These are phyloP conservation scores for Paramecium bursaria DNA, from an alignment of 73 alveolate species.

Conservation along the genomic window DNA sequence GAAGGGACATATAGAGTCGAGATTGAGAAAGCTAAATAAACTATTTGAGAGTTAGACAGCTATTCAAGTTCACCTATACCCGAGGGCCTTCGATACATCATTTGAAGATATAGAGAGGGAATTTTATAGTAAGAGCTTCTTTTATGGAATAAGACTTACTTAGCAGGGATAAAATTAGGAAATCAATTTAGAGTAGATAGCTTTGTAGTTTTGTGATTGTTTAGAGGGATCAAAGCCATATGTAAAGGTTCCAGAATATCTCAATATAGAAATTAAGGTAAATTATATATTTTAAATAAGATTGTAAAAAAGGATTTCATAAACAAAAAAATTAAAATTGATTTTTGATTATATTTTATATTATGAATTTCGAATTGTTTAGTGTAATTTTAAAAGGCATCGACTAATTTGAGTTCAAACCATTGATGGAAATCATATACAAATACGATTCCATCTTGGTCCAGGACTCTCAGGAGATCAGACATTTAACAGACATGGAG, in stretches of 20 bases:
- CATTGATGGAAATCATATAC: no score
- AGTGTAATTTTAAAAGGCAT: no score
- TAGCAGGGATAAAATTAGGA: slow-evolving; percentile 7
- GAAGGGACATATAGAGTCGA: slow-evolving; percentile 74
- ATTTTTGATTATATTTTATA: no score
- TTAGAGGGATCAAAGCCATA: slow-evolving; percentile 49
- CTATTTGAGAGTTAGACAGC: slow-evolving; percentile 50
- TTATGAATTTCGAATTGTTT: no score
- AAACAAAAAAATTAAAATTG: no score
- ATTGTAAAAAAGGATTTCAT: no score
- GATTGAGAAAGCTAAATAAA: slow-evolving; percentile 64
- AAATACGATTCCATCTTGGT: no score
- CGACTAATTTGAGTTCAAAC: no score
- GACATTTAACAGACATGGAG: no score
- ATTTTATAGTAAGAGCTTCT: slow-evolving; percentile 9
- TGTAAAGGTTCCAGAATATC: slow-evolving; percentile 21
- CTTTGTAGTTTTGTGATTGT: slow-evolving; percentile 16
- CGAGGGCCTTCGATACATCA: slow-evolving; percentile 58
- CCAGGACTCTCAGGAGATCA: no score
- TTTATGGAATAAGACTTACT: slow-evolving; percentile 29
- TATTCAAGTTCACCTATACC: slow-evolving; percentile 60
- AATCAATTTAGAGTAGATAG: slow-evolving; percentile 14
- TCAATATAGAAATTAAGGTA: slow-evolving; percentile 50
- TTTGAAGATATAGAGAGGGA: slow-evolving; percentile 29
- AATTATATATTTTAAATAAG: no score